Conservation (phyloP, 202 grass and related monocot species). For the Cymbopogon flexuosus region DNA sequence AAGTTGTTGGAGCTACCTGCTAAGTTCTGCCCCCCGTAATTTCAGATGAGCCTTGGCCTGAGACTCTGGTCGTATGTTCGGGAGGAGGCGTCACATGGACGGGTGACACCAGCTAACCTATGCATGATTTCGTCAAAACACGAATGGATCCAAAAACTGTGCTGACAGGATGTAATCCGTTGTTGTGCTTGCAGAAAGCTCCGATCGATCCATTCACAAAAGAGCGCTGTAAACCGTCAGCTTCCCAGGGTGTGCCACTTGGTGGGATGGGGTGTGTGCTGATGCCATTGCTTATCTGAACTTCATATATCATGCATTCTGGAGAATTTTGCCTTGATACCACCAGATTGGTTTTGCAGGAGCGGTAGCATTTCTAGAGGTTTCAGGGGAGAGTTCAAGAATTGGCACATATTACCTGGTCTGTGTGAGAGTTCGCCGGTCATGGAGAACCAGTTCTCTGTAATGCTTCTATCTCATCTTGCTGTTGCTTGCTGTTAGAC, state of each 20-base stretch:
- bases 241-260: conserved; percentile 93
- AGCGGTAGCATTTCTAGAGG: conserved; percentile 98
- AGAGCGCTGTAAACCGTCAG: conserved; percentile 81
- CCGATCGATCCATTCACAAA: conserved; percentile 96
- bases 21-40: conserved; percentile 8
- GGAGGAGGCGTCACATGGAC: conserved; percentile 96
- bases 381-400: conserved; percentile 99
- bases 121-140: background rate
- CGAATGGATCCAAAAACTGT: background rate
- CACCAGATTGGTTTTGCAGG: conserved; percentile 46
- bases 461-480: conserved; percentile 51
- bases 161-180: background rate
- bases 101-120: conserved; percentile 48
- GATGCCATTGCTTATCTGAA: conserved; percentile 1
- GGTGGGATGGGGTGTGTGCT: conserved; percentile 90
- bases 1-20: background rate
- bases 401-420: conserved; percentile 99
- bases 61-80: conserved; percentile 97
- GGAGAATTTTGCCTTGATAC: conserved; percentile 35
- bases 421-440: conserved; percentile 85
- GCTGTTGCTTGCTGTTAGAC: background rate
- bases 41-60: conserved; percentile 80
- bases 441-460: conserved; percentile 99
- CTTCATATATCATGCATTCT: conserved; percentile 4
- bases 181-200: conserved; percentile 73